phyloP scores from a whole-genome alignment of 1,284 basidiomycete genomes.

The Inonotus hispidus region DNA sequence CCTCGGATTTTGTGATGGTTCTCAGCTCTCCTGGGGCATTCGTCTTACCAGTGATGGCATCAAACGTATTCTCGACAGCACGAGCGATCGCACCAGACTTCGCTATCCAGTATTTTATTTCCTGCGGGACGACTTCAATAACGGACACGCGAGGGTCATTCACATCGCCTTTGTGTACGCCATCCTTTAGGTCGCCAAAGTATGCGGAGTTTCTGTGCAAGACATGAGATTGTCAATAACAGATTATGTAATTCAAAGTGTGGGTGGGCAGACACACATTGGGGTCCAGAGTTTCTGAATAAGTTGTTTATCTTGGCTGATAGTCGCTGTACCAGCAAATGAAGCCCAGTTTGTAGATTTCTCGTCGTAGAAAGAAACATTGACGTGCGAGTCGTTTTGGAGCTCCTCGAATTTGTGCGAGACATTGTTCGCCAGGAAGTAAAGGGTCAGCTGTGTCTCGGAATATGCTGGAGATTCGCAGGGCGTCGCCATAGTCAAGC shows the following conservation, averaged over 20 bases:
- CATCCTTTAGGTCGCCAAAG: conserved; percentile 86
- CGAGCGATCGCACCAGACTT: conserved; percentile 42
- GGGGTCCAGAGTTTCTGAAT: conserved; percentile 70
- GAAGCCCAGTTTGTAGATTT: conserved; percentile 81
- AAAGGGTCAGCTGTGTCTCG: conserved; percentile 47
- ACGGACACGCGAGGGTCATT: conserved; percentile 78
- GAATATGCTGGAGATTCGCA: conserved; percentile 41
- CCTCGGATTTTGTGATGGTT: conserved; percentile 58
- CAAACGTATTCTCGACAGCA: conserved; percentile 46
- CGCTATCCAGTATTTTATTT: conserved; percentile 75
- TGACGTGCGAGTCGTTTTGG: conserved; percentile 69
- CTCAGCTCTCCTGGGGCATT: conserved; percentile 60
- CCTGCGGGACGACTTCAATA: conserved; percentile 77
- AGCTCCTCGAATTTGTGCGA: conserved; percentile 78
- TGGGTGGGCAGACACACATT: conserved; percentile 34
- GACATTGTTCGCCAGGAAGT: conserved; percentile 75
- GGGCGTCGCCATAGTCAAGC: background rate
- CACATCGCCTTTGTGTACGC: conserved; percentile 77
- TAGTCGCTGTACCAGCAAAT: conserved; percentile 69
- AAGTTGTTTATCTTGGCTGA: conserved; percentile 56
- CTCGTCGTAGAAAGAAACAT: conserved; percentile 74
- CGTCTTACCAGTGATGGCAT: conserved; percentile 49
- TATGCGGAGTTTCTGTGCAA: conserved; percentile 58
- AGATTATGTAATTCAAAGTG: background rate
- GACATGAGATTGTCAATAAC: conserved; percentile 3